Percentiles rank a stretch among this genome's conserved stretches.
phyloP scores from a whole-genome alignment of 169 alveolate species.

The Cryptosporidium meleagridis region DNA sequence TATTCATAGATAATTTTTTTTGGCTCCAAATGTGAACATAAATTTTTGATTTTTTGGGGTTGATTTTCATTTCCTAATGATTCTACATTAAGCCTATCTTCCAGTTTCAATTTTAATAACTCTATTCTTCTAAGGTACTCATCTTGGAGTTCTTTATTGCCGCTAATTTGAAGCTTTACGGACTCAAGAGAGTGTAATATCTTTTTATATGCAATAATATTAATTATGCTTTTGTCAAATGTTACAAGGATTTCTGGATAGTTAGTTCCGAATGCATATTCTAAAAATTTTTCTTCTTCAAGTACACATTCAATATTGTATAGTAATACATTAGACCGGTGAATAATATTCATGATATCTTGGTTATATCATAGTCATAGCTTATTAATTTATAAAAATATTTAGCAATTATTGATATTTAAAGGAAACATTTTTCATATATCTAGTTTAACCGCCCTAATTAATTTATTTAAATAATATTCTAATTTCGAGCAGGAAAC shows the following conservation, averaged over 20 bases:
- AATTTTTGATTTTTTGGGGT: not conserved
- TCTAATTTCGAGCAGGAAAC: no score
- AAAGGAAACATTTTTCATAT: no score
- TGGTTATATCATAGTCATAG: not conserved
- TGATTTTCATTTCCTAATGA: not conserved
- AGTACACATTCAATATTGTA: not conserved
- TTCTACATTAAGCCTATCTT: not conserved
- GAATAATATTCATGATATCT: not conserved
- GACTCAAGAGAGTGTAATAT: constrained; percentile 26
- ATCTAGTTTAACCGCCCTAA: not conserved
- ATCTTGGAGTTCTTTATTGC: not conserved
- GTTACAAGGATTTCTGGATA: not conserved
- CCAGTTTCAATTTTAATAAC: constrained; percentile 19
- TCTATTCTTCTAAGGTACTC: not conserved
- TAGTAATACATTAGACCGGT: not conserved
- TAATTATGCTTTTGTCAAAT: not conserved
- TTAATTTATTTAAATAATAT: no score
- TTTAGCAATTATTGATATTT: not conserved
- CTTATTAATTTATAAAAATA: no score
- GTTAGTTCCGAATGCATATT: constrained; percentile 35
- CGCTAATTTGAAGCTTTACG: not conserved
- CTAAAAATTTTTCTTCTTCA: constrained; percentile 10
- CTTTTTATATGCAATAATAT: constrained; percentile 22
- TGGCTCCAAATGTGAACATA: not conserved
- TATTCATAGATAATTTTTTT: not conserved